Percentiles rank a stretch among this genome's conserved stretches.
phyloP scores from a whole-genome alignment of 495 filamentous ascomycete genomes.

The Neurospora pannonica region DNA sequence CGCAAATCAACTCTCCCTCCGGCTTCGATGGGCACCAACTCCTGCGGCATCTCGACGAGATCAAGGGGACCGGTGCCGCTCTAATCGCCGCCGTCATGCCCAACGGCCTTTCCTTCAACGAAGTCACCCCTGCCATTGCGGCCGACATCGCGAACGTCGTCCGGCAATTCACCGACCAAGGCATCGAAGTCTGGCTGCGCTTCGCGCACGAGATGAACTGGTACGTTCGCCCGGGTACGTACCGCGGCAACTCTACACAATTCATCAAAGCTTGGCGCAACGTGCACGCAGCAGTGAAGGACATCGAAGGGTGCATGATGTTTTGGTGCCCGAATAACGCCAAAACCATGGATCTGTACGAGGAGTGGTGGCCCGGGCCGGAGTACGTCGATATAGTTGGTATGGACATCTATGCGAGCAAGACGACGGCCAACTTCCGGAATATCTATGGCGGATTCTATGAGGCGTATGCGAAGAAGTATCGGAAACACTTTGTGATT shows the following conservation, averaged over 20 bases:
- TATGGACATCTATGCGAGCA: conserved; percentile 4
- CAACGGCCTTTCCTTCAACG: conserved; percentile 2
- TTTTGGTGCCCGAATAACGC: conserved; percentile 8
- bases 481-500: conserved; percentile 1
- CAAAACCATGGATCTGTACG: neutral
- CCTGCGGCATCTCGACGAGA: neutral
- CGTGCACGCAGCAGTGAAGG: neutral
- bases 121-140: conserved; percentile 4
- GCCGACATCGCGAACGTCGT: conserved; percentile 3
- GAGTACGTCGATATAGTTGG: conserved; percentile 9
- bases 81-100: conserved; percentile 7
- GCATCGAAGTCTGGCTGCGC: conserved; percentile 9
- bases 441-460: conserved; percentile 4
- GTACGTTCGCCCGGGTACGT: conserved; percentile 5
- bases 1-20: conserved; percentile 4
- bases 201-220: conserved; percentile 11
- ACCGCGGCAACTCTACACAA: conserved; percentile 1
- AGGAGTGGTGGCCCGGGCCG: conserved; percentile 4
- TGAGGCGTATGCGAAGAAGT: conserved; percentile 3
- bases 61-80: neutral
- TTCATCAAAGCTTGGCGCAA: conserved; percentile 7
- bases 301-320: neutral
- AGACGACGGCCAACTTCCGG: conserved; percentile 1
- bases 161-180: conserved; percentile 2
- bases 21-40: conserved; percentile 7